Base-by-base conservation (phyloP, 495 filamentous ascomycete species). In the Neurospora sp. region DNA sequence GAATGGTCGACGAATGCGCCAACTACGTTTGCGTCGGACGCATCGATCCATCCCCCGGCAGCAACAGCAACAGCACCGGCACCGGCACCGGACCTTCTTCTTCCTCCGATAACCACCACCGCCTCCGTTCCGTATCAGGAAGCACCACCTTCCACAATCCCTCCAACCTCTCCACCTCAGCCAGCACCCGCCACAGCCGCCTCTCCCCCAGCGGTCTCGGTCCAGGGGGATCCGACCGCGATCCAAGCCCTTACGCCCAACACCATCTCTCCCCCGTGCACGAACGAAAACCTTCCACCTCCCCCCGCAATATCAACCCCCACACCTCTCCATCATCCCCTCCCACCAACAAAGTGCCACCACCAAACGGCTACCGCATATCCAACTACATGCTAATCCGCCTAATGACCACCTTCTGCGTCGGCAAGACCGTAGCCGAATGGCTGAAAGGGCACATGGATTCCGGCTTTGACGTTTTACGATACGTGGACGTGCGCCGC, bases 1-100 rank as follows among this genome's bases (percentile, higher is more conserved):
- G 84, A 41, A 87, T 96, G 80, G 90, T 94, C 73, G 90, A 92
- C 47, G 96, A 99, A 83, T 98, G 95, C 76, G 88, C 88, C 1
- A 86, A 89, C 37, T 98, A 97, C 77, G 91, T 97, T 5, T 90
- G 87, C 74, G 70, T 81, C 59, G 76, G 74, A 41, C 71, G 68
- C 20, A 69, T 71, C 45, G 53, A 61, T 61, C 27, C 53, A 2
- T 61, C 53, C 1, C 53, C 22, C 53, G 45, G 73, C n/a, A 53
- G 70, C 10, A 69, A 53, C 69, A 71, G 18, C 10, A 14, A 8
- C 41, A n/a, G 42, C 14, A 68, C 38, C 65, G 27, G 59, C 7
- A 39, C 16, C 39, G 71, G 47, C 31, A 35, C 16, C 53, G 37
- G 12, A 14, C 47, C 41, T 27, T 44, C 47, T 22, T 70, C 71